Base-by-base conservation (phyloP, 768 basidiomycete genomes). In the Sporobolomyces phaffii region DNA sequence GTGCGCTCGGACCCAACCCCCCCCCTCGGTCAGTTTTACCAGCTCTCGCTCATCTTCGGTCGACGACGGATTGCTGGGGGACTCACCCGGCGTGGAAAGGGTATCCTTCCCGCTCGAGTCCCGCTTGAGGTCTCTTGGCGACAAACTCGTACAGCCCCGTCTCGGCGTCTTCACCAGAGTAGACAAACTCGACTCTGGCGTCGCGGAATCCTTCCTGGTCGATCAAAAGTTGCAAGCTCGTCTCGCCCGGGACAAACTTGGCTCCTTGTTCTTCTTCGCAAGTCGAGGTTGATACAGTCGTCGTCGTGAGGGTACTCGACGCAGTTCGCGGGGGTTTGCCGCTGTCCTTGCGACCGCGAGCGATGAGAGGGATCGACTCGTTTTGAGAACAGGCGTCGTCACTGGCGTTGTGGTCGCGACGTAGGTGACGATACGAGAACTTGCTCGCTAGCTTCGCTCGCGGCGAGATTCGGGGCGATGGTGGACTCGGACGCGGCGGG, bases 191-290 rank as follows among this genome's bases (percentile, higher is more conserved):
- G 34, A 63, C 52, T 28, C 40, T 29, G 4, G 62, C 52, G 36
- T 63, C 53, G 3, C 62, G 43, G 36, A 63, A 63, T 14, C 62
- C 62, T 63, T 63, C 62, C 22, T 63, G 62, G 28, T 56, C 52
- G 24, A 63, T 49, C 53, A 48, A 11, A 6, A 63, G 22, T 10
- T 56, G 34, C 15, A 63, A 14, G 33, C 26, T 63, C 45, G 62
- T 28, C 31, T 56, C 44, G 2, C 62, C 62, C 11, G 34, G 29
- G 17, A 48, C 31, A 36, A 45, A 45, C 31, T n/a, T 22, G 28
- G 43, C 31, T 22, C 56, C 56, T 5, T 44, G 40, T 2, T 40
- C 24, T 22, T n/a, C n/a, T n/a, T n/a, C n/a, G 48, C 40, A 49
- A 9, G n/a, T 24, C 9, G 24, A 26, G 29, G 20, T 26, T 49